Base-by-base conservation (phyloP, 225 moss, liverwort and hornwort genomes). In the Climacium dendroides region DNA sequence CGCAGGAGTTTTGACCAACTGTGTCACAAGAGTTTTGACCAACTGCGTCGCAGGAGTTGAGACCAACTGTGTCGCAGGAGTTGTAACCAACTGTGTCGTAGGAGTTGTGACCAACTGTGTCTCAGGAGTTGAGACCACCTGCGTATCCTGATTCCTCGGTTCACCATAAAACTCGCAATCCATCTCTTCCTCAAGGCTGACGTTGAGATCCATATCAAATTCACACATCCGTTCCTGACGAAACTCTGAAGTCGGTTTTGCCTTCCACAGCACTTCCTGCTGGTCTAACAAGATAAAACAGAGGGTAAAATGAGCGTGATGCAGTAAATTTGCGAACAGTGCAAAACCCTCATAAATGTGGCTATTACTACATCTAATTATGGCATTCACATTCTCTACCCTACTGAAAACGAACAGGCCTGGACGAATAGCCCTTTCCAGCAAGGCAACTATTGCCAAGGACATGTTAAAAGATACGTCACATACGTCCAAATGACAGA, bases 151-250 rank as follows among this genome's bases (percentile, higher is more conserved):
- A 79, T 86, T 93, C 82, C 81, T 92, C 57, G 93, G 90, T 86
- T 92, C 93, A 70, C 86, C 93, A 72, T 93, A 91, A 88, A 88
- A 93, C 45, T 92, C 93, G 74, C 92, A 90, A 74, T 93, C 93
- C 92, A 92, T 92, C 83, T 93, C 92, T 78, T 93, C 93, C 88
- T 93, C 93, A 76, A 93, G 92, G 75, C 92, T 93, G 76, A 93
- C 93, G 45, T 93, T 93, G 63, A 93, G 93, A 88, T 93, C 93
- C 93, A 93, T 93, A 52, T 92, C 93, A 87, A 93, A 93, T 57
- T 93, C 93, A 89, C 89, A 89, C 89, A 90, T 92, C 41, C 93
- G 92, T 78, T 92, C 93, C 75, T 90, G 92, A 61, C 90, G 89
- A 85, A 92, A 89, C 60, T 89, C 89, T 43, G 93, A 93, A 74